These are phyloP conservation scores for Globisporangium uncinulatum DNA, from an alignment of 352 stramenopile genomes.

Conservation along the genomic window DNA sequence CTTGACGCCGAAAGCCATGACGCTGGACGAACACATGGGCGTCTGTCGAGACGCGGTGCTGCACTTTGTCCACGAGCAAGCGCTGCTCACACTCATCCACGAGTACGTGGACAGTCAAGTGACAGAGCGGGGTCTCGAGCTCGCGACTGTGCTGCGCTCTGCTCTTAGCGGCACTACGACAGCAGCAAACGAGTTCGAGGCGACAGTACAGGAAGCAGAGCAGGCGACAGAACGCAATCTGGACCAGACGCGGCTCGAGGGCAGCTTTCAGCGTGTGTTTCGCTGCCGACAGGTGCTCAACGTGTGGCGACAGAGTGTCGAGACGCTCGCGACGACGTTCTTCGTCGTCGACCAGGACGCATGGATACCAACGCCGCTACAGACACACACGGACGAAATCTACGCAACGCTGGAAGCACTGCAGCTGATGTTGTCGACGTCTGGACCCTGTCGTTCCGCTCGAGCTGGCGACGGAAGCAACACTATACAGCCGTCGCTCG, in stretches of 20 bases:
- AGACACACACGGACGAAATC: conserved; percentile 6
- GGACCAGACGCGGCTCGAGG: conserved; percentile 2
- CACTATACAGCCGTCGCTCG: too few species aligned
- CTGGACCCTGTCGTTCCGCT: not conserved
- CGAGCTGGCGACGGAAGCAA: not conserved
- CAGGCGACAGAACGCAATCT: not conserved
- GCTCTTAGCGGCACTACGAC: not conserved
- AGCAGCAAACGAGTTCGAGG: not conserved
- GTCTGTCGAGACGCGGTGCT: not conserved
- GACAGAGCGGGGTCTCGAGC: conserved; percentile 3
- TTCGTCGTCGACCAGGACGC: conserved; percentile 1
- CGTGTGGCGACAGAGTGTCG: not conserved
- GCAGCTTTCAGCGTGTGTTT: conserved; percentile 4
- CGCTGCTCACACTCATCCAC: conserved; percentile 1
- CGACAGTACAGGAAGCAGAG: not conserved
- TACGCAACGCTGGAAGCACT: conserved; percentile 8
- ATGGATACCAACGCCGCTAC: not conserved
- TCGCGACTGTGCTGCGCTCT: conserved; percentile 1
- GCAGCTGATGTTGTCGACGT: not conserved
- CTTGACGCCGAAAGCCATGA: conserved; percentile 7
- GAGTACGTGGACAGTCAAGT: conserved; percentile 26
- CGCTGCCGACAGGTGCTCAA: conserved; percentile 1
- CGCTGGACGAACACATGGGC: conserved; percentile 4
- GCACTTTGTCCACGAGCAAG: not conserved
- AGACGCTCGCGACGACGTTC: conserved; percentile 6